Percentiles rank a stretch among this genome's conserved stretches.
Evolutionary conservation across 495 filamentous ascomycete species (phyloP).

Genomic region (Tuber aestivum): DNA sequence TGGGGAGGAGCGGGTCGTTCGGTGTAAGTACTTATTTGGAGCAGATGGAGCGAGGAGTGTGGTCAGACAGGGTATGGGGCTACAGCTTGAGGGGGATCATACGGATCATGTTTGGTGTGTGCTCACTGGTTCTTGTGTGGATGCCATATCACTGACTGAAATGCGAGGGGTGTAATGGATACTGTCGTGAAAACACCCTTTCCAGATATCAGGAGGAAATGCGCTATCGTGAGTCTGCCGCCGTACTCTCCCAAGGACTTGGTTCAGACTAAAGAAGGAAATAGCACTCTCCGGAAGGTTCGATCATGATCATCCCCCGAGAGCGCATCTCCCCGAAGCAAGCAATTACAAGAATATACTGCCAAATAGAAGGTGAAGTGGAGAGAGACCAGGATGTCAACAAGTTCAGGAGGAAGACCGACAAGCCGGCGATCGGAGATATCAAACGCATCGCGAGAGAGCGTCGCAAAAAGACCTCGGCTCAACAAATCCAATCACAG

Average conservation of each 20-base stretch:
- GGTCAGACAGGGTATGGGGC: slow-evolving; percentile 61
- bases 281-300: slow-evolving; percentile 51
- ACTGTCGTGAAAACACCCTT: slow-evolving; percentile 68
- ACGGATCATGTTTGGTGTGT: slow-evolving; percentile 60
- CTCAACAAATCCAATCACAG: slow-evolving; percentile 55
- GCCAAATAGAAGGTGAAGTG: slow-evolving; percentile 45
- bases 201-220: slow-evolving; percentile 63
- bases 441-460: slow-evolving; percentile 26
- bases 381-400: slow-evolving; percentile 14
- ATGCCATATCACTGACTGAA: not conserved
- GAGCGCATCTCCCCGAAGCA: slow-evolving; percentile 52
- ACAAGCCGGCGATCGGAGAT: slow-evolving; percentile 38
- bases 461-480: slow-evolving; percentile 42
- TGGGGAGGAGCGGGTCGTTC: slow-evolving; percentile 17
- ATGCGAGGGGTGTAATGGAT: slow-evolving; percentile 68
- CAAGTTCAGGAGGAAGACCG: slow-evolving; percentile 20
- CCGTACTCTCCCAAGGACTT: not conserved
- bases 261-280: not conserved
- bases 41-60: slow-evolving; percentile 74
- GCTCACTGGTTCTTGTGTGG: slow-evolving; percentile 11
- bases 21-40: slow-evolving; percentile 46
- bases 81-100: slow-evolving; percentile 67
- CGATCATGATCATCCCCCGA: slow-evolving; percentile 59
- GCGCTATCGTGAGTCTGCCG: slow-evolving; percentile 44
- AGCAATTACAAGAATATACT: slow-evolving; percentile 57